Percentiles rank a stretch among this genome's conserved stretches.
Evolutionary conservation across 164 flowering plant genomes (phyloP).

Genomic region (Piper betle): DNA sequence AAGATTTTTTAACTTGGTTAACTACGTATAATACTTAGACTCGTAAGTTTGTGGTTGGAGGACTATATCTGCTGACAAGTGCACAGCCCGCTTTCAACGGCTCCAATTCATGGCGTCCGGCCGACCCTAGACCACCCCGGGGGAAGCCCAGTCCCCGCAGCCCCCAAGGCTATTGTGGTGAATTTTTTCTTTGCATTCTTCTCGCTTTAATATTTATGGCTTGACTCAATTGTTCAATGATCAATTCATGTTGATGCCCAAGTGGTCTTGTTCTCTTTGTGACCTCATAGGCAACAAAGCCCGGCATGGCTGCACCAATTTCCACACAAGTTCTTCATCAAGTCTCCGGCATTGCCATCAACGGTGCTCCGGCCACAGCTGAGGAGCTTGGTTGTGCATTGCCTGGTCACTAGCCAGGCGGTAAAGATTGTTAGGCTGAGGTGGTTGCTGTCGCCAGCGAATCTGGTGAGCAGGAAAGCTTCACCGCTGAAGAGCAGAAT

Average conservation of each 20-base stretch:
- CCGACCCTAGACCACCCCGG: slow-evolving; percentile 47
- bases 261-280: not conserved
- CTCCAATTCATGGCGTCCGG: slow-evolving; percentile 77
- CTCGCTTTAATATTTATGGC: no score
- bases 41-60: no score
- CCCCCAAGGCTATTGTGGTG: slow-evolving; percentile 41
- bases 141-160: slow-evolving; percentile 71
- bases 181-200: no score
- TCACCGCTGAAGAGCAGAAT: slow-evolving; percentile 59
- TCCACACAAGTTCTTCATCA: slow-evolving; percentile 59
- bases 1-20: no score
- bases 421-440: slow-evolving; percentile 22
- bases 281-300: slow-evolving; percentile 29
- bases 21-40: no score
- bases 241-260: no score
- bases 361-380: slow-evolving; percentile 26
- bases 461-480: slow-evolving; percentile 42
- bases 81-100: slow-evolving; percentile 84
- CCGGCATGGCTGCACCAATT: slow-evolving; percentile 25
- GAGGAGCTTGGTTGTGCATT: slow-evolving; percentile 10
- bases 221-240: no score
- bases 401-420: slow-evolving; percentile 25
- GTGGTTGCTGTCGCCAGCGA: slow-evolving; percentile 60
- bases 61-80: slow-evolving; percentile 91
- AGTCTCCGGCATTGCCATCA: slow-evolving; percentile 42